Base-by-base conservation (phyloP, 2,329 filamentous ascomycete species). In the Fusarium illudens region DNA sequence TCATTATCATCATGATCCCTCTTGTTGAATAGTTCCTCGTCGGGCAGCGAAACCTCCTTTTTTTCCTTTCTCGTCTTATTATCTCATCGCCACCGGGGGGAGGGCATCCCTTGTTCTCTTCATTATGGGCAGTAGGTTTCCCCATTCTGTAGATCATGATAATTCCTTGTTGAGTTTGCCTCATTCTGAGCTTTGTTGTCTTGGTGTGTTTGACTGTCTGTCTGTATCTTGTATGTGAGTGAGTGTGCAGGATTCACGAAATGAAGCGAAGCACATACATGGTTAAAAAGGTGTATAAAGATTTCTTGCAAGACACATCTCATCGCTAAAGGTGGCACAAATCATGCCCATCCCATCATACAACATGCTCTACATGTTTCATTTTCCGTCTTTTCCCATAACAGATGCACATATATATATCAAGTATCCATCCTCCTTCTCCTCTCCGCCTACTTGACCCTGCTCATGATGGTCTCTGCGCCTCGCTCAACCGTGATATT, bases 401-500 rank as follows among this genome's bases (percentile, higher is more conserved):
- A 25, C 37, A 42, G 22, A 25, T 13, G 19, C 36, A 37, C 17
- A 39, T 39, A 42, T 17, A 32, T 34, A 30, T 44, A 39, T 30
- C 56, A 19, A 39, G 53, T 58, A 51, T 58, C 49, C 57, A n/a
- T n/a, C n/a, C n/a, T n/a, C n/a, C n/a, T n/a, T 44, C 13, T 46
- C 50, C 17, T 60, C 39, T 27, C 9, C n/a, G 33, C 6, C 51
- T 75, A 96, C 80, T 94, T 96, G 50, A 97, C 88, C 81, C 93
- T 95, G 66, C 92, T 90, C 95, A 99, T 97, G 66, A 99, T 92
- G 3, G 96, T 98, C 81, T 98, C 95, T 17, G 87, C 80, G 1
- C 93, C 94, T 66, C 94, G 87, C 65, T 92, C 90, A 2, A 94
- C 89, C 62, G 92, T 90, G 71, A 97, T 87, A 79, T 93, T 92